Conservation (phyloP, 148 eudicot species). For the Suaeda aralocaspica region DNA sequence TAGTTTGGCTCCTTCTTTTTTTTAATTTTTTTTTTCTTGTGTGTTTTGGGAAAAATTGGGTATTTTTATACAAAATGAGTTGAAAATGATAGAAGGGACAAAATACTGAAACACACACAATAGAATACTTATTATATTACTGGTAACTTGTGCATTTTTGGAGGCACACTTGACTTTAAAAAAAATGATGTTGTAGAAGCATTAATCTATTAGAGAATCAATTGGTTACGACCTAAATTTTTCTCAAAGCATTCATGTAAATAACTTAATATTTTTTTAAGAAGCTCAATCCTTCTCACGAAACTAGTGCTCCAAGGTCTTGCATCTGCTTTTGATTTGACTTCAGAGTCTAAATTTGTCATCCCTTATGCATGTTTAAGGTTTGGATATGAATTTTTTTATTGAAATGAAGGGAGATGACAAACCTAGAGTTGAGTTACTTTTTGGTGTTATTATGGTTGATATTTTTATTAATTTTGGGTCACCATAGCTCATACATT, state of each 20-base stretch:
- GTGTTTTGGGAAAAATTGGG: no score
- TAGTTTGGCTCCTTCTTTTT: background rate
- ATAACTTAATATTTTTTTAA: background rate
- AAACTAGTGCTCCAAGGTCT: background rate
- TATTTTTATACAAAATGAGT: background rate
- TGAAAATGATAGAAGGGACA: constrained; percentile 1
- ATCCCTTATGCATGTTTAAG: background rate
- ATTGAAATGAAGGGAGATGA: background rate
- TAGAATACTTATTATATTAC: background rate
- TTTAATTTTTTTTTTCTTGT: background rate
- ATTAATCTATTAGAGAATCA: background rate
- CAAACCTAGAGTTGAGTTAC: background rate
- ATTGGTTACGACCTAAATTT: background rate
- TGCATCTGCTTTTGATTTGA: background rate
- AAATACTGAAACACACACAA: background rate
- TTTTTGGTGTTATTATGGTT: background rate
- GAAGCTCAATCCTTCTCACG: background rate
- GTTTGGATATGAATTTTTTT: background rate
- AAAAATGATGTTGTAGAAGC: background rate
- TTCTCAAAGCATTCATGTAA: background rate
- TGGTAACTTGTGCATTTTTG: background rate
- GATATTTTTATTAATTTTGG: background rate
- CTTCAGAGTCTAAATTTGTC: background rate
- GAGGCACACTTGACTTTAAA: background rate
- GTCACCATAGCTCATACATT: background rate